These are phyloP conservation scores for Posidonia australis DNA, from an alignment of 106 monocot species.

Conservation along the genomic window DNA sequence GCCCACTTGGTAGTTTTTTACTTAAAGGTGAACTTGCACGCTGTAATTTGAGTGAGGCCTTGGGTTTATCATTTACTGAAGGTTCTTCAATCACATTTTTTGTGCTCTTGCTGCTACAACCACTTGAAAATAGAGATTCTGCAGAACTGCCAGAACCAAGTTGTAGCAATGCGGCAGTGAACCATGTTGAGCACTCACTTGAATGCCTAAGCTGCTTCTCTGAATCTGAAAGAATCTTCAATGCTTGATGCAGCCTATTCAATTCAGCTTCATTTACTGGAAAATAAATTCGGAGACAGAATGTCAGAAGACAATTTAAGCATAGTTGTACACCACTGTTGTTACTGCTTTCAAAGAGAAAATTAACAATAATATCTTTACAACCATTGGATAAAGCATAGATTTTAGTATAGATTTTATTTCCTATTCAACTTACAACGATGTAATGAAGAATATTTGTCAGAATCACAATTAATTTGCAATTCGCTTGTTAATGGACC, in stretches of 20 bases:
- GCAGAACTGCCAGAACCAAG: conserved; percentile 45
- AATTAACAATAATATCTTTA: neutral
- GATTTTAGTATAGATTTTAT: too few species aligned
- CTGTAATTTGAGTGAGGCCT: neutral
- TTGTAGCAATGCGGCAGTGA: conserved; percentile 77
- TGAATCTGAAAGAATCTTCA: conserved; percentile 84
- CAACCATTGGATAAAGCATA: too few species aligned
- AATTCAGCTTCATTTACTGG: conserved; percentile 37
- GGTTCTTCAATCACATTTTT: conserved; percentile 20
- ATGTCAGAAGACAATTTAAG: neutral
- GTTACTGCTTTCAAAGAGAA: neutral
- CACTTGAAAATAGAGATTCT: conserved; percentile 31
- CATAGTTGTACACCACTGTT: too few species aligned
- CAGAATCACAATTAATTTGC: too few species aligned
- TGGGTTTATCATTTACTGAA: conserved; percentile 1
- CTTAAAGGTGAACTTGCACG: conserved; percentile 18
- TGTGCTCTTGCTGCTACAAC: conserved; percentile 12
- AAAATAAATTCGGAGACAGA: neutral
- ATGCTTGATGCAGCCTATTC: conserved; percentile 68
- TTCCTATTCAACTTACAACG: too few species aligned
- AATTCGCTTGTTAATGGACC: too few species aligned
- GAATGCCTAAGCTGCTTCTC: conserved; percentile 76
- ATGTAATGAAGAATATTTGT: too few species aligned
- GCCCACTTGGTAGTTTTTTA: conserved; percentile 9
- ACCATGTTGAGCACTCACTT: conserved; percentile 80